phyloP scores from a whole-genome alignment of 306 rosid species.

The Neltuma alba region DNA sequence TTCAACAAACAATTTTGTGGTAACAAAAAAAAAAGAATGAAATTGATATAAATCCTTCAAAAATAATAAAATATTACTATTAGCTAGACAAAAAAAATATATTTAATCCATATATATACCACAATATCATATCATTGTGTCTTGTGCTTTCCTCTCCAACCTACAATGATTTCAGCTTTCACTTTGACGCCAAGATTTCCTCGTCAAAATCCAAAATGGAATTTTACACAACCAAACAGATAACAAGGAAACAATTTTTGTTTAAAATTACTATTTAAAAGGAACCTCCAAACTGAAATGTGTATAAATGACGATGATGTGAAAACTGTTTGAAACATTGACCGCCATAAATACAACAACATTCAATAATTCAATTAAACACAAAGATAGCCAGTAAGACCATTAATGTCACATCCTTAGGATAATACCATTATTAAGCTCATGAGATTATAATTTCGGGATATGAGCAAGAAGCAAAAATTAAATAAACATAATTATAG shows the following conservation, averaged over 20 bases:
- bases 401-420: background rate
- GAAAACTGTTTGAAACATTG: background rate
- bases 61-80: background rate
- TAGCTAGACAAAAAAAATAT: too few relatives aligned
- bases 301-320: background rate
- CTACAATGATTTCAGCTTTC: slow-evolving; percentile 34
- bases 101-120: too few relatives aligned
- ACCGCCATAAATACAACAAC: background rate
- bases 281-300: background rate
- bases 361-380: background rate
- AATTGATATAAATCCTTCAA: background rate
- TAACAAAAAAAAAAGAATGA: background rate
- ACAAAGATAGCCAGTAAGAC: background rate
- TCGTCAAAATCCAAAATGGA: slow-evolving; percentile 8
- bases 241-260: background rate
- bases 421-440: background rate
- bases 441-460: background rate
- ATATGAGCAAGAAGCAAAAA: background rate
- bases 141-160: slow-evolving; percentile 7
- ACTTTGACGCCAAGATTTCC: slow-evolving; percentile 39
- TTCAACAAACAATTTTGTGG: too few relatives aligned
- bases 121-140: slow-evolving; percentile 23
- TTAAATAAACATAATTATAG: too few relatives aligned
- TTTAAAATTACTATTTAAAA: background rate
- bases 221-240: slow-evolving; percentile 15